Evolutionary conservation across 345 rosid genomes (phyloP).

Genomic region (Passiflora organensis): DNA sequence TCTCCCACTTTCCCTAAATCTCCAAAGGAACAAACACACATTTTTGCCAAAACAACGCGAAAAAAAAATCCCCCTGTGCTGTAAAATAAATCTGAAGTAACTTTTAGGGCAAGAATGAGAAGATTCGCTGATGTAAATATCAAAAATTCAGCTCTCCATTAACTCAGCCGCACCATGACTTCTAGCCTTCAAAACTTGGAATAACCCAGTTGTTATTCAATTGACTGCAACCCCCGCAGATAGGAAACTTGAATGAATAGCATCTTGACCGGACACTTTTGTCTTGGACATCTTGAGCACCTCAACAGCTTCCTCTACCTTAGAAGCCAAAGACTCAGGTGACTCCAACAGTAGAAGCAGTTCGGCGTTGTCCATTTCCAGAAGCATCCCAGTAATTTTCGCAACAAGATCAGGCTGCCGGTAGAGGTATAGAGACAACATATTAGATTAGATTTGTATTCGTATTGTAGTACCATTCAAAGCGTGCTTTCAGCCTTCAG

Average conservation of each 20-base stretch:
- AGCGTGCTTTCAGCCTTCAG: too few relatives aligned
- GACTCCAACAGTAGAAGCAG: conserved; percentile 56
- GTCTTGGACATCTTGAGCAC: conserved; percentile 54
- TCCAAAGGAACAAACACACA: too few relatives aligned
- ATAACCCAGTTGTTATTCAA: conserved; percentile 17
- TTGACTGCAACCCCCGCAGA: conserved; percentile 59
- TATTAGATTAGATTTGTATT: background rate
- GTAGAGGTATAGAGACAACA: background rate
- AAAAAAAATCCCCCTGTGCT: background rate
- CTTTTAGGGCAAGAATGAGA: background rate
- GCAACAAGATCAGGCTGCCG: conserved; percentile 69
- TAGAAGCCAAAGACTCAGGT: conserved; percentile 47
- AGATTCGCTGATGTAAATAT: conserved; percentile 2
- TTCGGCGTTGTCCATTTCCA: conserved; percentile 73
- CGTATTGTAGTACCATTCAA: too few relatives aligned
- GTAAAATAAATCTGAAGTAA: background rate
- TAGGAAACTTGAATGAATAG: conserved; percentile 35
- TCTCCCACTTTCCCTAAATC: too few relatives aligned
- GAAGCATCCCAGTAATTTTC: conserved; percentile 77
- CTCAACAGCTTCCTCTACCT: conserved; percentile 64
- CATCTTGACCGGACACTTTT: conserved; percentile 26
- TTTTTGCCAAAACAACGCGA: too few relatives aligned
- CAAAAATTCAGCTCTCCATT: conserved; percentile 4
- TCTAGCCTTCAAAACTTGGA: conserved; percentile 1
- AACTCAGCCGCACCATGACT: conserved; percentile 6